These are phyloP conservation scores for Trichophyton mentagrophytes DNA, from an alignment of 2,329 filamentous ascomycete species.

Conservation along the genomic window DNA sequence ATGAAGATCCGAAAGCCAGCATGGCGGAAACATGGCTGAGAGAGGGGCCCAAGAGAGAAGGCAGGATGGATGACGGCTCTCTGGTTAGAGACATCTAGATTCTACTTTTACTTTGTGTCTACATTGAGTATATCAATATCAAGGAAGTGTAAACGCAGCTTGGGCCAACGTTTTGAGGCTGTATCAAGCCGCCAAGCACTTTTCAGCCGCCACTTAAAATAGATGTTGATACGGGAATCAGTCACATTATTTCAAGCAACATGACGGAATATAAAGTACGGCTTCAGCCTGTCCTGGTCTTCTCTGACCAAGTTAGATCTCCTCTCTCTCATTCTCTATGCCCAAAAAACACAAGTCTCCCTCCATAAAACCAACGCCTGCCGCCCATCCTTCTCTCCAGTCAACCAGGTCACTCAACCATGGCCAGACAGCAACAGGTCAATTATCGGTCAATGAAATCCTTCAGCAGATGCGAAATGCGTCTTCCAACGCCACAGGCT, in stretches of 20 bases:
- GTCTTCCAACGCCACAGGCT: conserved; percentile 15
- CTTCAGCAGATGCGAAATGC: conserved; percentile 36
- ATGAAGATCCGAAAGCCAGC: conserved; percentile 65
- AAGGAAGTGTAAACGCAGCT: neutral
- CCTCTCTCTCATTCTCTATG: conserved; percentile 21
- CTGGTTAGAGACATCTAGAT: conserved; percentile 45
- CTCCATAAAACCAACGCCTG: conserved; percentile 29
- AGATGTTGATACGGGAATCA: neutral
- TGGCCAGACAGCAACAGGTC: conserved; percentile 15
- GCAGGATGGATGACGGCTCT: conserved; percentile 48
- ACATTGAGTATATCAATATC: too few relatives aligned
- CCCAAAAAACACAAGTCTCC: conserved; percentile 35
- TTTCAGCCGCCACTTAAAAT: neutral
- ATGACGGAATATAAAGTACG: neutral
- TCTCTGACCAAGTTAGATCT: neutral
- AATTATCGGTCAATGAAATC: conserved; percentile 35
- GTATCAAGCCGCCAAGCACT: neutral
- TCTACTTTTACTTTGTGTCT: neutral
- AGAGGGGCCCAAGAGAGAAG: conserved; percentile 42
- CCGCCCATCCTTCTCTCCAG: conserved; percentile 26
- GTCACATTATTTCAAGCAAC: neutral
- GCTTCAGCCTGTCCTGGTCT: neutral
- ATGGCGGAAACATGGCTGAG: conserved; percentile 68
- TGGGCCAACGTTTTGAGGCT: neutral
- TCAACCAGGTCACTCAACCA: conserved; percentile 1